Evolutionary conservation across 108 stramenopile species (phyloP).

Genomic region (Cyclostephanos tholiformis): DNA sequence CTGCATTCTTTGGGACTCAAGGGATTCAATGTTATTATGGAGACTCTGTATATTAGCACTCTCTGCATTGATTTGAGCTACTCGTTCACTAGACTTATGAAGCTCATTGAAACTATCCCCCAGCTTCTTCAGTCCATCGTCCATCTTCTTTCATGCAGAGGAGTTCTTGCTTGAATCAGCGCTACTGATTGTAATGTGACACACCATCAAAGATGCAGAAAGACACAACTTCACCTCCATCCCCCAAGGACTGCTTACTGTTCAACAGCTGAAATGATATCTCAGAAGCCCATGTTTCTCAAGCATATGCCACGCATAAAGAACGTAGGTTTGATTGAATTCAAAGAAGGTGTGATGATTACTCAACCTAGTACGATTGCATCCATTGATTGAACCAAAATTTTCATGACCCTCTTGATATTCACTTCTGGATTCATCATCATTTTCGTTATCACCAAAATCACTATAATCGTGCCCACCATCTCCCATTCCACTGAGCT

Average conservation of each 20-base stretch:
- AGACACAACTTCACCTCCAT: not conserved
- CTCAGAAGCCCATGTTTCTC: not conserved
- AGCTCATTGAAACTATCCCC: not conserved
- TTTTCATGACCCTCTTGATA: not conserved
- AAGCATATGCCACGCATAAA: slow-evolving; percentile 7
- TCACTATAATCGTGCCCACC: slow-evolving; percentile 16
- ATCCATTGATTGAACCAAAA: not conserved
- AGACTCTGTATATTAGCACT: not conserved
- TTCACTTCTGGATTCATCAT: not conserved
- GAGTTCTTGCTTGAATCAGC: not conserved
- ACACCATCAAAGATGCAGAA: not conserved
- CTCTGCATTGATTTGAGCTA: not conserved
- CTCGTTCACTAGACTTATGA: not conserved
- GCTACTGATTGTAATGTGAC: not conserved
- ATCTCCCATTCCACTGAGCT: slow-evolving; percentile 13
- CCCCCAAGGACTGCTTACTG: not conserved
- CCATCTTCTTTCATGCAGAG: not conserved
- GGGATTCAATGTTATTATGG: not conserved
- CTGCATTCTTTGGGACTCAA: not conserved
- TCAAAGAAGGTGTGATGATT: slow-evolving; percentile 1
- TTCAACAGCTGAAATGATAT: not conserved
- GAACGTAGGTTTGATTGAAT: not conserved
- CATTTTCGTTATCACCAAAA: slow-evolving; percentile 15
- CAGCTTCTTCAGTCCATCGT: not conserved
- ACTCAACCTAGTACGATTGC: not conserved